Conservation (phyloP, 2,329 filamentous ascomycete genomes). For the Sclerotinia glacialis region DNA sequence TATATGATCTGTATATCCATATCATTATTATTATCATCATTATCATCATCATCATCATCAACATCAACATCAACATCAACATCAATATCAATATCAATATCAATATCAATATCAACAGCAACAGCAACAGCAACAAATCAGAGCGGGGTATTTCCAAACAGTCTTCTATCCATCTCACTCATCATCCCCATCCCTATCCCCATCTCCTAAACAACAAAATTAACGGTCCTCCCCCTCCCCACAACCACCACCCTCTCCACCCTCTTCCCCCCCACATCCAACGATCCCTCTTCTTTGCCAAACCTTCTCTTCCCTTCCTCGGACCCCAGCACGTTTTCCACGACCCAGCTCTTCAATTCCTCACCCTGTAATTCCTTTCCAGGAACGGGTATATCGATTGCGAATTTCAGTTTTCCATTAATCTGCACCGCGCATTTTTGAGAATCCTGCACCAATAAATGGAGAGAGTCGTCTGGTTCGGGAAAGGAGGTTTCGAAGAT, state of each 20-base stretch:
- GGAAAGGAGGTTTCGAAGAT: slow-evolving; percentile 59
- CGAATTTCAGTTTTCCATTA: slow-evolving; percentile 74
- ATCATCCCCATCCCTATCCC: no score
- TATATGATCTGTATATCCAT: no score
- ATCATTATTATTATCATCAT: no score
- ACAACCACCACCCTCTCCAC: slow-evolving; percentile 65
- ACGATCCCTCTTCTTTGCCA: slow-evolving; percentile 43
- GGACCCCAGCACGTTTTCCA: slow-evolving; percentile 58
- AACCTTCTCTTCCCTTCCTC: slow-evolving; percentile 54
- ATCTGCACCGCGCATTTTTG: slow-evolving; percentile 68
- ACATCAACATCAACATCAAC: no score
- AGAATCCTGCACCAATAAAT: slow-evolving; percentile 50
- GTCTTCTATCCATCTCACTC: no score
- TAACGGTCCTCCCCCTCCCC: slow-evolving; percentile 65
- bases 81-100: no score
- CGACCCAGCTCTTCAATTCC: slow-evolving; percentile 57
- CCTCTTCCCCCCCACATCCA: slow-evolving; percentile 55
- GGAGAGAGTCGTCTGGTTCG: slow-evolving; percentile 48
- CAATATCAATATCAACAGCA: background rate
- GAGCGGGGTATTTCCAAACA: background rate
- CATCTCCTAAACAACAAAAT: slow-evolving; percentile 58
- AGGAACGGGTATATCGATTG: slow-evolving; percentile 59
- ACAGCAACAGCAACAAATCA: background rate
- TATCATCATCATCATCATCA: no score
- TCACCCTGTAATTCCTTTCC: slow-evolving; percentile 44